phyloP scores from a whole-genome alignment of 305 asterid genomes.

The Ajuga reptans region DNA sequence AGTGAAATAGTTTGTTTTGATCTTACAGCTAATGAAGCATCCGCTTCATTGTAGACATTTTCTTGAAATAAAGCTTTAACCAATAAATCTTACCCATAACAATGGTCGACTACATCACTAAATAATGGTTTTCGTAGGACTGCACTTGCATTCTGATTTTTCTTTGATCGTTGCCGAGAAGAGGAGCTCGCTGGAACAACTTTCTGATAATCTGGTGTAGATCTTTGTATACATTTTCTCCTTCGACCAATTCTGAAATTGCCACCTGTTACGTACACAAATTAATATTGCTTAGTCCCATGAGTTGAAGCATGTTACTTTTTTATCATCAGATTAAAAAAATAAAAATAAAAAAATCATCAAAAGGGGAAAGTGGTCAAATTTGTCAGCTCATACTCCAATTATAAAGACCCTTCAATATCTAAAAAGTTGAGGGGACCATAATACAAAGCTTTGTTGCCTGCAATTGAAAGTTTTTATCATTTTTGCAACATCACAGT shows the following conservation, averaged over 20 bases:
- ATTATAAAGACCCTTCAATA: background rate
- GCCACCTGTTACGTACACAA: background rate
- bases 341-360: background rate
- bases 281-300: background rate
- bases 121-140: slow-evolving; percentile 9
- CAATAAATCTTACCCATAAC: slow-evolving; percentile 10
- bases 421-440: too few species aligned
- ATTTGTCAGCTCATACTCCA: background rate
- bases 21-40: background rate
- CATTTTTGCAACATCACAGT: too few species aligned
- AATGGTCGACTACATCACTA: slow-evolving; percentile 2
- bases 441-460: too few species aligned
- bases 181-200: background rate
- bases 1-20: too few species aligned
- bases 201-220: background rate
- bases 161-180: slow-evolving; percentile 11
- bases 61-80: background rate
- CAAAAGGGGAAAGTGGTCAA: background rate
- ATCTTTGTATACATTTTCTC: slow-evolving; percentile 1
- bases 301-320: background rate
- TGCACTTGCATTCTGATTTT: background rate
- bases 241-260: background rate
- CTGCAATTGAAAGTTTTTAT: too few species aligned
- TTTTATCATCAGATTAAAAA: background rate
- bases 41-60: background rate